Conservation (phyloP, 106 monocot genomes). For the Amphibolis antarctica region DNA sequence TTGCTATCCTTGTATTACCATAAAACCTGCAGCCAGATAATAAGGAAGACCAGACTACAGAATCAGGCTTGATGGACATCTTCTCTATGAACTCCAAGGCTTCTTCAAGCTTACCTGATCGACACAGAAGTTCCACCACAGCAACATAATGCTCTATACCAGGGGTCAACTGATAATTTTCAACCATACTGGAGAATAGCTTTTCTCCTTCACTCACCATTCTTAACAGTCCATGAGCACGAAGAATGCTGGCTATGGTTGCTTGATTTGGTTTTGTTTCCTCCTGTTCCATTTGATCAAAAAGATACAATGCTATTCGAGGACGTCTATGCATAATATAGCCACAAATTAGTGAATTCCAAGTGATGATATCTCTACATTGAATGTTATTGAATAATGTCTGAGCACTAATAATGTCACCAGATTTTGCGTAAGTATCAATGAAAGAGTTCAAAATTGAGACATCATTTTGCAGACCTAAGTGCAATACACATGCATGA, state of each 20-base stretch:
- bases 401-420: slow-evolving; percentile 36
- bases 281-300: slow-evolving; percentile 38
- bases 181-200: slow-evolving; percentile 37
- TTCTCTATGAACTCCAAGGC: slow-evolving; percentile 45
- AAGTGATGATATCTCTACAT: slow-evolving; percentile 51
- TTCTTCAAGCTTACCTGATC: slow-evolving; percentile 50
- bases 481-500: slow-evolving; percentile 48
- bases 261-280: slow-evolving; percentile 36
- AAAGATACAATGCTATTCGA: slow-evolving; percentile 29
- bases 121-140: slow-evolving; percentile 67
- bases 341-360: slow-evolving; percentile 65
- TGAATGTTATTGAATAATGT: slow-evolving; percentile 28
- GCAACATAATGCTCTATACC: slow-evolving; percentile 43
- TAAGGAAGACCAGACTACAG: slow-evolving; percentile 47
- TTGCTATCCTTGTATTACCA: slow-evolving; percentile 39
- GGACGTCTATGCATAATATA: slow-evolving; percentile 52
- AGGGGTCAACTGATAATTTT: slow-evolving; percentile 26
- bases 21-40: slow-evolving; percentile 41
- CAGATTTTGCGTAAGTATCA: slow-evolving; percentile 58
- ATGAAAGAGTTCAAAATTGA: slow-evolving; percentile 60
- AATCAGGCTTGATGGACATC: slow-evolving; percentile 52
- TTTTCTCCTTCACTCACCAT: slow-evolving; percentile 57
- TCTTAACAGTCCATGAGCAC: slow-evolving; percentile 38
- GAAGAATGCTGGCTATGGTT: slow-evolving; percentile 34
- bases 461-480: slow-evolving; percentile 23